Evolutionary conservation across 129 eudicot species (phyloP).

Genomic region (Arctium lappa): DNA sequence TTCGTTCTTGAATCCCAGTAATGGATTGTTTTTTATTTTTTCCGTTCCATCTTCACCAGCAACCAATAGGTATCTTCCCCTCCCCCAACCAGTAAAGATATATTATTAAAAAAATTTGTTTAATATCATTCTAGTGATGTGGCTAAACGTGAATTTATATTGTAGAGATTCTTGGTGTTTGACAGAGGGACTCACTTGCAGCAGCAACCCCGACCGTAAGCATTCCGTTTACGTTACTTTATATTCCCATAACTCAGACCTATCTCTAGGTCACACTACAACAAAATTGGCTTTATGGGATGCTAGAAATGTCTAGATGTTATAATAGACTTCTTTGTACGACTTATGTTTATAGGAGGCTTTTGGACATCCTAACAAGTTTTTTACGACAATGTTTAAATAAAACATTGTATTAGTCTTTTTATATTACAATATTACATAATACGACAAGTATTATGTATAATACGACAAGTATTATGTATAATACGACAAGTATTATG

Average conservation of each 20-base stretch:
- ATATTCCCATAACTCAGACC: constrained; percentile 1
- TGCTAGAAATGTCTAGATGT: background rate
- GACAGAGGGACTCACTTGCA: constrained; percentile 66
- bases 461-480: background rate
- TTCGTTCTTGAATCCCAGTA: constrained; percentile 31
- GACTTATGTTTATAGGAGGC: background rate
- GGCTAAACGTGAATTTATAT: background rate
- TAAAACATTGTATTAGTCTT: background rate
- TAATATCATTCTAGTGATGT: background rate
- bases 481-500: too few species aligned
- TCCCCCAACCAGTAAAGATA: background rate
- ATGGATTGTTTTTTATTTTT: constrained; percentile 43
- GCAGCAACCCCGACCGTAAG: constrained; percentile 45
- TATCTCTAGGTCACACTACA: background rate
- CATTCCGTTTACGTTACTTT: background rate
- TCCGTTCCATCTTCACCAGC: constrained; percentile 48
- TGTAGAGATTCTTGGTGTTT: constrained; percentile 68
- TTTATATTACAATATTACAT: background rate
- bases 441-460: background rate
- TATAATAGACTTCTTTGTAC: background rate
- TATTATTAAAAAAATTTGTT: background rate
- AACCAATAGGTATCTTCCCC: constrained; percentile 13
- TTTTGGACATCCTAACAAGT: background rate
- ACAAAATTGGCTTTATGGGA: background rate
- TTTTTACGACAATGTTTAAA: background rate